Percentiles rank a stretch among this genome's conserved stretches.
phyloP scores from a whole-genome alignment of 495 filamentous ascomycete species.

The Annulohypoxylon stygium region DNA sequence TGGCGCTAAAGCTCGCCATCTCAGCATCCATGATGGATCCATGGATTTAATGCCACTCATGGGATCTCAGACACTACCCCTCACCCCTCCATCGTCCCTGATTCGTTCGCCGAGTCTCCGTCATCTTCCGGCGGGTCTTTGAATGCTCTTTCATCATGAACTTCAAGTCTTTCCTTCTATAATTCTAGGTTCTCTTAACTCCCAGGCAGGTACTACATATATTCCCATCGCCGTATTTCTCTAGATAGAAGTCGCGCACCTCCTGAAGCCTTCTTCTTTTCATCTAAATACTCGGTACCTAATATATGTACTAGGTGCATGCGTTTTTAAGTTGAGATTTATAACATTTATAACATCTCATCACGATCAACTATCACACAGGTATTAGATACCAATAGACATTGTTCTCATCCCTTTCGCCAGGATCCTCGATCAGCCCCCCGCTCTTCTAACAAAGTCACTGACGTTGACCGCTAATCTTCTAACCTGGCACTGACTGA shows the following conservation, averaged over 20 bases:
- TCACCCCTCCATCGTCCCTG: conserved; percentile 30
- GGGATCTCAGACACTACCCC: conserved; percentile 26
- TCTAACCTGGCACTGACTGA: conserved; percentile 27
- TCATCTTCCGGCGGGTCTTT: conserved; percentile 30
- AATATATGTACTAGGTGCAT: no score
- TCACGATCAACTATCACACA: neutral
- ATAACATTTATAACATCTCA: neutral
- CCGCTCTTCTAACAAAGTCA: conserved; percentile 30
- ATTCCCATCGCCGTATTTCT: neutral
- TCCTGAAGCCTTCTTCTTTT: neutral
- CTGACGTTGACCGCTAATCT: conserved; percentile 40
- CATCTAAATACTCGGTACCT: no score
- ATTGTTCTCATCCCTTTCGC: conserved; percentile 11
- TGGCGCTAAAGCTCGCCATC: conserved; percentile 1
- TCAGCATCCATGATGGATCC: neutral
- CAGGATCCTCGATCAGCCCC: conserved; percentile 22
- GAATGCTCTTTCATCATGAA: conserved; percentile 30
- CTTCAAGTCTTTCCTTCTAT: conserved; percentile 1
- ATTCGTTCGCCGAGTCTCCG: conserved; percentile 28
- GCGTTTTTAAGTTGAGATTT: no score
- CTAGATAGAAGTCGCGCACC: neutral
- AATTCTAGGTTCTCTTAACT: conserved; percentile 6
- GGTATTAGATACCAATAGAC: neutral
- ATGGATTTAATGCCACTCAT: no score
- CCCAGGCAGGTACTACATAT: neutral